These are phyloP conservation scores for Picochlorum sp. DNA, from an alignment of 139 green algal genomes.

Conservation along the genomic window DNA sequence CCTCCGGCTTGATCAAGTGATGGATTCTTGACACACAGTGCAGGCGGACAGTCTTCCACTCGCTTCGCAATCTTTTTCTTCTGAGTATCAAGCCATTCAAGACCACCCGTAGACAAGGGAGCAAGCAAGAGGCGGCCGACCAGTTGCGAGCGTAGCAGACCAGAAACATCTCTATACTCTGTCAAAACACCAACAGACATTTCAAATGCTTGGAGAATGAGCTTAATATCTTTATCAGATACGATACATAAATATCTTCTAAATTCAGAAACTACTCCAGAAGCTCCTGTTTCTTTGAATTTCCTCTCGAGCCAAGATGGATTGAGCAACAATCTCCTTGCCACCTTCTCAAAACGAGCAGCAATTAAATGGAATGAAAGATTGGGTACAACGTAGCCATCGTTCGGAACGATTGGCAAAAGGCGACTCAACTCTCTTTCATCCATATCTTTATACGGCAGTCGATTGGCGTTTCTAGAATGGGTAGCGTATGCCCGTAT, in stretches of 20 bases:
- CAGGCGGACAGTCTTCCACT: neutral
- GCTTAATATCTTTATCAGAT: slow-evolving; percentile 24
- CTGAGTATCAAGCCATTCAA: slow-evolving; percentile 10
- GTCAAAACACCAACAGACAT: slow-evolving; percentile 54
- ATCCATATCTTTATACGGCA: too few species aligned
- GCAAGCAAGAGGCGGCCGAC: slow-evolving; percentile 51
- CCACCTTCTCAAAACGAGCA: slow-evolving; percentile 14
- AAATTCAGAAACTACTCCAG: slow-evolving; percentile 62
- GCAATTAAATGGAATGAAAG: slow-evolving; percentile 55
- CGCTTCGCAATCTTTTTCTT: neutral
- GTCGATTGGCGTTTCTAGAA: too few species aligned
- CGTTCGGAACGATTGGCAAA: neutral
- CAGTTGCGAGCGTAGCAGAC: slow-evolving; percentile 67
- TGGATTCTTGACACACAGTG: slow-evolving; percentile 19
- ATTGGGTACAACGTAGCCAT: slow-evolving; percentile 59
- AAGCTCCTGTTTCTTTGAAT: slow-evolving; percentile 52
- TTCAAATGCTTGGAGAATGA: slow-evolving; percentile 65
- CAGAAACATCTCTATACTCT: slow-evolving; percentile 32
- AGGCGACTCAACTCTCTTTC: too few species aligned
- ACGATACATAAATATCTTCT: slow-evolving; percentile 26
- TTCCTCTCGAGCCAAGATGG: slow-evolving; percentile 67
- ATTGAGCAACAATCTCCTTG: slow-evolving; percentile 42
- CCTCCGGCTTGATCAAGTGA: slow-evolving; percentile 69
- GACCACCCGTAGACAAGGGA: slow-evolving; percentile 5
- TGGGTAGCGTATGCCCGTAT: too few species aligned